Evolutionary conservation across 2,329 filamentous ascomycete species (phyloP).

Genomic region (Aureobasidium mangrovei): DNA sequence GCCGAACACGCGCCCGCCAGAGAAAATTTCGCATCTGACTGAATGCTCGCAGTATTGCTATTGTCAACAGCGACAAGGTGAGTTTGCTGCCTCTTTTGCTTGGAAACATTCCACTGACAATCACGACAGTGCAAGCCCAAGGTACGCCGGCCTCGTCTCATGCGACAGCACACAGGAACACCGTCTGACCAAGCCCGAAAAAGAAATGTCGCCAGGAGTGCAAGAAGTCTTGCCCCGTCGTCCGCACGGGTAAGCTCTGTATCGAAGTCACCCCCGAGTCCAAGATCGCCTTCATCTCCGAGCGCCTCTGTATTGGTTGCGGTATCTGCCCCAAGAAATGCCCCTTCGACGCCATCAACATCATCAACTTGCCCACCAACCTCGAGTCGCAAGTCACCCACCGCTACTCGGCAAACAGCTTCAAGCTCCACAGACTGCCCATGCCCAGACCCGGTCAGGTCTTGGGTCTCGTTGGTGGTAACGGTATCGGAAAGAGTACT

Average conservation of each 20-base stretch:
- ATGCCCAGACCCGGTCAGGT: constrained; percentile 95
- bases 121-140: constrained; percentile 70
- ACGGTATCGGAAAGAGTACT: constrained; percentile 99
- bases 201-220: constrained; percentile 98
- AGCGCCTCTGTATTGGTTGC: constrained; percentile 91
- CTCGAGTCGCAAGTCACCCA: constrained; percentile 97
- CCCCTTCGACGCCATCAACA: constrained; percentile 96
- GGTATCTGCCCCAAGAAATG: constrained; percentile 99
- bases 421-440: constrained; percentile 95
- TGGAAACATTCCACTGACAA: not conserved
- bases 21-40: constrained; percentile 16
- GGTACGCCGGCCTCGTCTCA: constrained; percentile 38
- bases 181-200: constrained; percentile 8
- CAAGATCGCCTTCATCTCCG: constrained; percentile 96
- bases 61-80: constrained; percentile 98
- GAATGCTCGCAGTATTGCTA: constrained; percentile 68
- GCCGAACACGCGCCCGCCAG: not conserved
- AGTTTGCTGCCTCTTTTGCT: constrained; percentile 22
- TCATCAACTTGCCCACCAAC: constrained; percentile 99
- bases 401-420: constrained; percentile 98
- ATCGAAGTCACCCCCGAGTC: constrained; percentile 86
- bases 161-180: constrained; percentile 5
- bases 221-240: constrained; percentile 97
- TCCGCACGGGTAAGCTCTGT: constrained; percentile 93
- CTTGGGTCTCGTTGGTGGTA: constrained; percentile 91